A percentile compares a stretch with the other conserved stretches of the same genome.
These are phyloP conservation scores for Plasmodium fragile DNA, from an alignment of 169 alveolate genomes.

Conservation along the genomic window DNA sequence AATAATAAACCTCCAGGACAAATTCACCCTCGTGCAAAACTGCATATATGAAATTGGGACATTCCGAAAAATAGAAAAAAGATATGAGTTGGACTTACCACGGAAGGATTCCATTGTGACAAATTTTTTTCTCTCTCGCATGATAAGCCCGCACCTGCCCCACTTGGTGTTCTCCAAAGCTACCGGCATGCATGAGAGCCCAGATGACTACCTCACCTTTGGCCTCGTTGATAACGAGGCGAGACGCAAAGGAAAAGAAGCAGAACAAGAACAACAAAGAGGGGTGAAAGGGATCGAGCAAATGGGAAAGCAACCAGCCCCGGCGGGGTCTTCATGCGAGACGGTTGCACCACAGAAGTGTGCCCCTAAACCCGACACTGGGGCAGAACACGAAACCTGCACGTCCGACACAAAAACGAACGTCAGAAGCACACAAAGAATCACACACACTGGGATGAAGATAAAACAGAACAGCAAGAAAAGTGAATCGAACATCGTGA, in stretches of 20 bases:
- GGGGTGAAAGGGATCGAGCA: not conserved
- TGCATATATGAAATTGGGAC: slow-evolving; percentile 12
- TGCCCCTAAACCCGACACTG: not conserved
- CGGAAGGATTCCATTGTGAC: slow-evolving; percentile 1
- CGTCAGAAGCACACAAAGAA: not conserved
- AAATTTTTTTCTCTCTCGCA: slow-evolving; percentile 17
- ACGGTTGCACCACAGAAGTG: not conserved
- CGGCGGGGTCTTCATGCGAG: not conserved
- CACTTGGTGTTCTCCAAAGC: slow-evolving; percentile 10
- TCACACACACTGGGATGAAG: not conserved
- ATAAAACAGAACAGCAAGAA: not conserved
- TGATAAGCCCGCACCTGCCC: slow-evolving; percentile 10
- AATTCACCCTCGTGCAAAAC: slow-evolving; percentile 3
- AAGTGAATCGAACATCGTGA: not conserved
- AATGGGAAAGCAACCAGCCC: not conserved
- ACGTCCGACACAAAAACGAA: not conserved
- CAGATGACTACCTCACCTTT: slow-evolving; percentile 15
- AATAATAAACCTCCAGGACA: slow-evolving; percentile 23
- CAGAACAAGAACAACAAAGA: not conserved
- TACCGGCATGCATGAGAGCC: not conserved
- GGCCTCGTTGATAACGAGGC: not conserved
- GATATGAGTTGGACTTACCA: slow-evolving; percentile 23
- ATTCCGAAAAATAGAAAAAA: slow-evolving; percentile 49
- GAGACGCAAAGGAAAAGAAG: not conserved
- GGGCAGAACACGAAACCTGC: not conserved